Percentiles rank a stretch among this genome's conserved stretches.
Conservation (phyloP, 768 basidiomycete genomes). For the Tricholoma furcatifolium region DNA sequence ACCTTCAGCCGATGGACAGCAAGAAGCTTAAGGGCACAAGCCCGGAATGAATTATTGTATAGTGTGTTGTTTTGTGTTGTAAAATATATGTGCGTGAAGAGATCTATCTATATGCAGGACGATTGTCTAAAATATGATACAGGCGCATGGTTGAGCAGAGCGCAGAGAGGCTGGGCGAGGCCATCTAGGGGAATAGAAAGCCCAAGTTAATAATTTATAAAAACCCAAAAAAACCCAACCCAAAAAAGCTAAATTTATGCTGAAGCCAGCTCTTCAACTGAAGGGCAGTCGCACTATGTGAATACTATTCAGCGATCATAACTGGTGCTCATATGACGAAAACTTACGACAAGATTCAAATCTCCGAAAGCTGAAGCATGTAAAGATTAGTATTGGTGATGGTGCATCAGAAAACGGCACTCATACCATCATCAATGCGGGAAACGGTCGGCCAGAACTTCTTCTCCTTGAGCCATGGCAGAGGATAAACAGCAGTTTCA, state of each 20-base stretch:
- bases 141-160: conserved; percentile 70
- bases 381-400: background rate
- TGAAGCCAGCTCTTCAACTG: conserved; percentile 74
- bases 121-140: conserved; percentile 11
- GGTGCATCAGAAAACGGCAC: background rate
- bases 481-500: conserved; percentile 86
- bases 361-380: conserved; percentile 78
- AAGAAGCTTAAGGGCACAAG: too few relatives aligned
- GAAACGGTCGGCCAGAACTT: conserved; percentile 98
- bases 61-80: background rate
- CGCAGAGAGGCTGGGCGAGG: conserved; percentile 36
- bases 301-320: conserved; percentile 9
- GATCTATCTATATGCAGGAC: conserved; percentile 24
- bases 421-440: conserved; percentile 88
- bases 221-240: background rate
- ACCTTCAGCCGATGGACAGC: too few relatives aligned
- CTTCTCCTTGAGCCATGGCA: conserved; percentile 76
- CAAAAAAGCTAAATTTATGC: conserved; percentile 19
- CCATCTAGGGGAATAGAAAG: conserved; percentile 54
- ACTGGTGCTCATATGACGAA: background rate
- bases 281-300: conserved; percentile 77
- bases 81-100: conserved; percentile 9
- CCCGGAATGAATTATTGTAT: too few relatives aligned
- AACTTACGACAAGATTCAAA: conserved; percentile 80
- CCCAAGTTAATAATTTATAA: conserved; percentile 19